Conservation (phyloP, 2,329 filamentous ascomycete species). For the Fonsecaea erecta region DNA sequence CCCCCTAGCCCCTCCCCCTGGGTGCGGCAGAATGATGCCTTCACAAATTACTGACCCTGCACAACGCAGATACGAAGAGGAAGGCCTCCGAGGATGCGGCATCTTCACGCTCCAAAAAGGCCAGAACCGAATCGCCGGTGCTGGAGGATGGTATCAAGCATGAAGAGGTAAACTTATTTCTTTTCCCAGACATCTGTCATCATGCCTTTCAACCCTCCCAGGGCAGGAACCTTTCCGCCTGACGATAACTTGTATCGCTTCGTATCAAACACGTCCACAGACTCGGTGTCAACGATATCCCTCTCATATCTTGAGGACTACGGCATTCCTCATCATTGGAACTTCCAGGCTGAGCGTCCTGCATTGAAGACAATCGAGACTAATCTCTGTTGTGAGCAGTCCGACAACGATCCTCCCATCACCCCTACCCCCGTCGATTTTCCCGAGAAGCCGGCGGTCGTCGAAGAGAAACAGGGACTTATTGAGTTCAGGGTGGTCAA, state of each 20-base stretch:
- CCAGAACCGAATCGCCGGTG: slow-evolving; percentile 53
- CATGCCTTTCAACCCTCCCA: slow-evolving; percentile 4
- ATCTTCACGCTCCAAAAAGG: slow-evolving; percentile 54
- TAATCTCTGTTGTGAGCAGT: slow-evolving; percentile 22
- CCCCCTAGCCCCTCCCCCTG: no score
- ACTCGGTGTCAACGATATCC: slow-evolving; percentile 19
- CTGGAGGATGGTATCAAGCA: slow-evolving; percentile 37
- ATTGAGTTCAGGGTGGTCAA: slow-evolving; percentile 98
- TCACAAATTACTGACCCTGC: neutral
- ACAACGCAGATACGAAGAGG: slow-evolving; percentile 45
- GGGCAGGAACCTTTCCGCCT: slow-evolving; percentile 16
- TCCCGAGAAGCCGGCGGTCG: slow-evolving; percentile 89
- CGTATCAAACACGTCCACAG: slow-evolving; percentile 14
- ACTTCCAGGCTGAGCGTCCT: neutral
- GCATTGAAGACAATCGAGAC: slow-evolving; percentile 13
- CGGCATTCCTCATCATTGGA: neutral
- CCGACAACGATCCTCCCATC: slow-evolving; percentile 53
- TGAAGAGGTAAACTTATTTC: slow-evolving; percentile 25
- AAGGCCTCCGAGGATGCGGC: slow-evolving; percentile 57
- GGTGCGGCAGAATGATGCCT: neutral
- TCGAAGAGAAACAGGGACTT: slow-evolving; percentile 90
- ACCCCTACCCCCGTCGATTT: slow-evolving; percentile 74
- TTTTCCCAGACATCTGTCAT: neutral
- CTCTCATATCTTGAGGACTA: slow-evolving; percentile 9
- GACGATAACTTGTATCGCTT: slow-evolving; percentile 23